Percentiles rank a stretch among this genome's conserved stretches.
phyloP scores from a whole-genome alignment of 441 rosid genomes.

The Jatropha multifida region DNA sequence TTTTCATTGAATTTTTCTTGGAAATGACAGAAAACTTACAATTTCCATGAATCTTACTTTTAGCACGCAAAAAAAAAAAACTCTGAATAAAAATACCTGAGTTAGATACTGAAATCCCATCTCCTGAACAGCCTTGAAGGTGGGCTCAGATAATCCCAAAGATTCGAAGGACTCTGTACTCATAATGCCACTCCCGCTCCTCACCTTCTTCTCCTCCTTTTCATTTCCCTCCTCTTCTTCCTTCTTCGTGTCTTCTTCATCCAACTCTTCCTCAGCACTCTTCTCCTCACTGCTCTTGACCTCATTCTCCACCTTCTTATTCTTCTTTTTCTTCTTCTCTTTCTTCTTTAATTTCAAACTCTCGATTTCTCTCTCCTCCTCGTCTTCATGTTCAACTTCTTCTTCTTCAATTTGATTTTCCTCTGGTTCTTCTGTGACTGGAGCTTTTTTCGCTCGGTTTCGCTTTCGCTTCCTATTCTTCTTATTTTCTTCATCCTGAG shows the following conservation, averaged over 20 bases:
- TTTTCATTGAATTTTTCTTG: too few species aligned
- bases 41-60: too few species aligned
- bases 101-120: constrained; percentile 82
- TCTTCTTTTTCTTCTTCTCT: constrained; percentile 32
- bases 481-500: constrained; percentile 25
- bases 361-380: constrained; percentile 7
- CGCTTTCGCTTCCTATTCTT: constrained; percentile 62
- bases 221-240: constrained; percentile 25
- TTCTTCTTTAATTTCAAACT: constrained; percentile 23
- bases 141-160: constrained; percentile 64
- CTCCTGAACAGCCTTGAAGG: constrained; percentile 65
- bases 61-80: not conserved
- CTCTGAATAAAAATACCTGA: constrained; percentile 42
- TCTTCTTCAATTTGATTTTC: constrained; percentile 28
- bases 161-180: constrained; percentile 72
- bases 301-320: constrained; percentile 25
- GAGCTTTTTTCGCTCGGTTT: constrained; percentile 33
- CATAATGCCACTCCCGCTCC: constrained; percentile 66
- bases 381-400: not conserved
- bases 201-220: constrained; percentile 29
- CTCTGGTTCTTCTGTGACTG: constrained; percentile 18
- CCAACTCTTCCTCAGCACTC: constrained; percentile 23
- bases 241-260: constrained; percentile 23
- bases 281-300: constrained; percentile 8
- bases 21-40: too few species aligned